phyloP scores from a whole-genome alignment of 1,284 basidiomycete species.

The Cryptococcus sp. region DNA sequence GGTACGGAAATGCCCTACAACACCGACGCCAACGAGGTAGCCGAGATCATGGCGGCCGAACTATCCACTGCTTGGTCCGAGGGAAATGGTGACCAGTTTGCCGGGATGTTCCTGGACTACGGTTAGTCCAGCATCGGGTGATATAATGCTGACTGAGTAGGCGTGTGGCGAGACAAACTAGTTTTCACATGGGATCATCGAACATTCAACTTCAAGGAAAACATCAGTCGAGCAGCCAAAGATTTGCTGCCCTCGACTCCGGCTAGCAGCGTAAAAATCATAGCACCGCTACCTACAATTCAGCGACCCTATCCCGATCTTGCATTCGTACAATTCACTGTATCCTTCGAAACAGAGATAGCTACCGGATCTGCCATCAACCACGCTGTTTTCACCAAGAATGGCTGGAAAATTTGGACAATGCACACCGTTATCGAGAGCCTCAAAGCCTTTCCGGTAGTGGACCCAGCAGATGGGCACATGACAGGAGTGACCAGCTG shows the following conservation, averaged over 20 bases:
- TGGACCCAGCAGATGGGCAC: conserved; percentile 20
- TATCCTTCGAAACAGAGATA: conserved; percentile 55
- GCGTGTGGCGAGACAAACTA: conserved; percentile 25
- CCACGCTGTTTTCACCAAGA: conserved; percentile 51
- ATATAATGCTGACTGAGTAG: conserved; percentile 3
- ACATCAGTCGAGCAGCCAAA: conserved; percentile 39
- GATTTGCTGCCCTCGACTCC: conserved; percentile 19
- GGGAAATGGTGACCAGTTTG: conserved; percentile 16
- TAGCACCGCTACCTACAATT: conserved; percentile 43
- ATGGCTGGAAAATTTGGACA: conserved; percentile 57
- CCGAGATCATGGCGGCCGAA: conserved; percentile 2
- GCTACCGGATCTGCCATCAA: conserved; percentile 54
- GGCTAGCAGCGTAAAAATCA: conserved; percentile 47
- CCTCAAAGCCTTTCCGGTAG: conserved; percentile 52
- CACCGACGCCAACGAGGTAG: conserved; percentile 7
- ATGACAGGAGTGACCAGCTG: conserved; percentile 17
- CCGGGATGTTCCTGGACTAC: conserved; percentile 25
- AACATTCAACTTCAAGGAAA: conserved; percentile 54
- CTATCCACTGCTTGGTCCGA: conserved; percentile 1
- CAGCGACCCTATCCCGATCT: conserved; percentile 55
- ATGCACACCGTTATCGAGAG: conserved; percentile 58
- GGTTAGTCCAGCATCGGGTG: conserved; percentile 8
- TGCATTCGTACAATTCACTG: conserved; percentile 56
- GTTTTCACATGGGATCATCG: conserved; percentile 60
- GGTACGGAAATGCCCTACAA: conserved; percentile 13